Evolutionary conservation across 345 rosid genomes (phyloP).

Genomic region (Microcos paniculata): DNA sequence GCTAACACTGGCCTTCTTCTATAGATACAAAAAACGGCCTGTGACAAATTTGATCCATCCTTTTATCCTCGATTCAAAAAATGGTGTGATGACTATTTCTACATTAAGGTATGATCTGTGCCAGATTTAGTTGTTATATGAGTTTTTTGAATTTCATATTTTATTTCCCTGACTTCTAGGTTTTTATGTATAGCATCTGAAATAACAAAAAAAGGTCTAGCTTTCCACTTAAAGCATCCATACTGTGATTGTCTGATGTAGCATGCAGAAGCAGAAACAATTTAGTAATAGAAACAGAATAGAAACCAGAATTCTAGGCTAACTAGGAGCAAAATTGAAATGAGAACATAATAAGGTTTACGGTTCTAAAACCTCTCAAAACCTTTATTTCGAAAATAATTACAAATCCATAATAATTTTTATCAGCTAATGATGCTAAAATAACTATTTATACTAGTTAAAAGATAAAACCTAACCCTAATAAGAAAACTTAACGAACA

Average conservation of each 20-base stretch:
- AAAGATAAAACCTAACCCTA: too few species aligned
- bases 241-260: neutral
- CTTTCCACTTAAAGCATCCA: neutral
- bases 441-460: too few species aligned
- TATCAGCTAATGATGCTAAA: too few species aligned
- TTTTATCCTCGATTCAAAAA: conserved; percentile 92
- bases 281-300: too few species aligned
- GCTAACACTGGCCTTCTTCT: conserved; percentile 15
- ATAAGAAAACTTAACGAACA: too few species aligned
- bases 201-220: neutral
- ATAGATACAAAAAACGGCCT: conserved; percentile 74
- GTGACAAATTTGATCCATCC: conserved; percentile 86
- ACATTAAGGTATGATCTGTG: conserved; percentile 57
- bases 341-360: too few species aligned
- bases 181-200: neutral
- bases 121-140: neutral
- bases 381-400: too few species aligned
- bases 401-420: too few species aligned
- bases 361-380: too few species aligned
- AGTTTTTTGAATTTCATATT: neutral
- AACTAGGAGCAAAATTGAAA: too few species aligned
- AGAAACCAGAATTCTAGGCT: too few species aligned
- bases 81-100: conserved; percentile 98
- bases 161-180: neutral
- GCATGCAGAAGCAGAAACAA: too few species aligned